These are phyloP conservation scores for Aureobasidium sp. DNA, from an alignment of 2,329 filamentous ascomycete species.

Conservation along the genomic window DNA sequence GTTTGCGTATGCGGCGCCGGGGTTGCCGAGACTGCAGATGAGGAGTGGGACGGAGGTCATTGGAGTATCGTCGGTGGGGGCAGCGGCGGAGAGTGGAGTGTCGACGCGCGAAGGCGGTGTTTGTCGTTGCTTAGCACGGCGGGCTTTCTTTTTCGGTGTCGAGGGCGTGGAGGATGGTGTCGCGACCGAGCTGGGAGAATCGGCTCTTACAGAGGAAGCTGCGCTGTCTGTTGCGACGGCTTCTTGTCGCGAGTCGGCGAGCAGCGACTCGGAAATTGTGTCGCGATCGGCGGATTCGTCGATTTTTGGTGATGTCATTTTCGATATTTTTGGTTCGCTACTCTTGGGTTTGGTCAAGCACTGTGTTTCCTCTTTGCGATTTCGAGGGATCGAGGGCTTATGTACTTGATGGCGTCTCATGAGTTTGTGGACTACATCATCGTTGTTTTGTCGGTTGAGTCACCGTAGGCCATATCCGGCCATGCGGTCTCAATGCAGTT, in stretches of 20 bases:
- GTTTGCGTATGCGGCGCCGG: conserved; percentile 56
- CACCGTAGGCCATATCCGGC: neutral
- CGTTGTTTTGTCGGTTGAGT: neutral
- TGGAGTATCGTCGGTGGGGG: neutral
- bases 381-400: neutral
- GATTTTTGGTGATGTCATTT: neutral
- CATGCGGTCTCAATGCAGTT: neutral
- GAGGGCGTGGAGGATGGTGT: neutral
- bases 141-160: neutral
- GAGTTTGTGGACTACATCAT: conserved; percentile 1
- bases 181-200: neutral
- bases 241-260: neutral
- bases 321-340: neutral
- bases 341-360: neutral
- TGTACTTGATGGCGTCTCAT: neutral
- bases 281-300: neutral
- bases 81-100: neutral
- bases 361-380: neutral
- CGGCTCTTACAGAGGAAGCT: neutral
- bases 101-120: neutral
- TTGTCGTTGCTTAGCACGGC: neutral
- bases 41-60: conserved; percentile 45
- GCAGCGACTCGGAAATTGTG: conserved; percentile 2
- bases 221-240: neutral
- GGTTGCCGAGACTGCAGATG: conserved; percentile 83